Evolutionary conservation across 345 rosid genomes (phyloP).

Genomic region (Brassica juncea): DNA sequence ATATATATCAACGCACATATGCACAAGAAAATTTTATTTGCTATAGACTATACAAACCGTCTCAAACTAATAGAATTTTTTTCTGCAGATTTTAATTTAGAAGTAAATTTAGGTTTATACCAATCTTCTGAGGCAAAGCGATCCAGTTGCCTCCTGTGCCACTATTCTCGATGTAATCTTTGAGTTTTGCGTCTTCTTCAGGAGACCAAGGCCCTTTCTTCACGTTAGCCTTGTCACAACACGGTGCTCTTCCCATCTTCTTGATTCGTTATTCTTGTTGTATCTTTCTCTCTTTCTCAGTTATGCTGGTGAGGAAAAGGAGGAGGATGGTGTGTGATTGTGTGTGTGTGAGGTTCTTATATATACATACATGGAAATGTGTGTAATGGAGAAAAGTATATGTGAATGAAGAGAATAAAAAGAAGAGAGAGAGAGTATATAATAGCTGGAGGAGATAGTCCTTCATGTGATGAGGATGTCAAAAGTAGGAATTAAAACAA

Average conservation of each 20-base stretch:
- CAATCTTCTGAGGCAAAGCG: slow-evolving; percentile 78
- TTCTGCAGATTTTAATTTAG: not conserved
- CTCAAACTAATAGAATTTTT: slow-evolving; percentile 1
- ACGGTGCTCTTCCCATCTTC: slow-evolving; percentile 88
- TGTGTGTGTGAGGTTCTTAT: slow-evolving; percentile 35
- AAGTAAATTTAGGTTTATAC: slow-evolving; percentile 36
- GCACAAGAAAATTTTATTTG: not conserved
- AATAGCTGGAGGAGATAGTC: slow-evolving; percentile 72
- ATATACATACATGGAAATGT: slow-evolving; percentile 28
- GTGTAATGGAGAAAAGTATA: slow-evolving; percentile 30
- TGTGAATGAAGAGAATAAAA: slow-evolving; percentile 33
- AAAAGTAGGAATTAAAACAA: slow-evolving; percentile 42
- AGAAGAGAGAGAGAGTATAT: slow-evolving; percentile 35
- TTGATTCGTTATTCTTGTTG: slow-evolving; percentile 18
- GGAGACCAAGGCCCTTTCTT: slow-evolving; percentile 96
- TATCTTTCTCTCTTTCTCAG: slow-evolving; percentile 19
- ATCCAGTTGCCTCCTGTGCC: slow-evolving; percentile 92
- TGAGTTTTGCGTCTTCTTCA: slow-evolving; percentile 82
- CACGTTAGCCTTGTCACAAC: slow-evolving; percentile 86
- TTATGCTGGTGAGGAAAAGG: slow-evolving; percentile 29
- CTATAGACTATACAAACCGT: not conserved
- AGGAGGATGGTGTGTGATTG: slow-evolving; percentile 34
- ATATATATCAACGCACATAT: not conserved
- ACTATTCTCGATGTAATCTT: slow-evolving; percentile 62
- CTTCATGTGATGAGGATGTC: slow-evolving; percentile 45